A percentile compares a stretch with the other conserved stretches of the same genome.
These are phyloP conservation scores for Vaccinium myrtillus DNA, from an alignment of 148 eudicot genomes.

Conservation along the genomic window DNA sequence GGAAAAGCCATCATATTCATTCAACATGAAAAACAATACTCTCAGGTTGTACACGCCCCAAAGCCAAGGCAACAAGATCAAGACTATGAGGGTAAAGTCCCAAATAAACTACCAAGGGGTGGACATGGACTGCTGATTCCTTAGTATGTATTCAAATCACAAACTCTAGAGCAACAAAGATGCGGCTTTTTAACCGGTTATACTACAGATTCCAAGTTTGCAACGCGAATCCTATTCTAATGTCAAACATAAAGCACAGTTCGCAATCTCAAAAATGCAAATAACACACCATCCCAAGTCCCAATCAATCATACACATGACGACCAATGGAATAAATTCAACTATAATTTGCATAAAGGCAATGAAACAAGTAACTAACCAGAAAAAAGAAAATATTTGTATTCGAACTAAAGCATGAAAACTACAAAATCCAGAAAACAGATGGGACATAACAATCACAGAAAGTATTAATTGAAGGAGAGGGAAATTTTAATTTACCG, in stretches of 20 bases:
- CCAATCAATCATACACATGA: neutral
- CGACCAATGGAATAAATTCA: neutral
- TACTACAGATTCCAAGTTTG: neutral
- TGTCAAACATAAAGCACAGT: neutral
- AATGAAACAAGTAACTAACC: neutral
- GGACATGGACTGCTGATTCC: conserved; percentile 1
- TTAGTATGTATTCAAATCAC: neutral
- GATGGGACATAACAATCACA: neutral
- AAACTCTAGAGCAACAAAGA: neutral
- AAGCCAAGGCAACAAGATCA: neutral
- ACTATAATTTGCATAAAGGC: neutral
- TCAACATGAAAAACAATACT: neutral
- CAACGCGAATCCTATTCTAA: neutral
- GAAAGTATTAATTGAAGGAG: neutral
- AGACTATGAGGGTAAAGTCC: neutral
- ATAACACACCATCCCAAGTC: neutral
- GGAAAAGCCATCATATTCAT: neutral
- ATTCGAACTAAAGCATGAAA: too few species aligned
- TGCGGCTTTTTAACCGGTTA: neutral
- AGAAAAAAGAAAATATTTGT: neutral
- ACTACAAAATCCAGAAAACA: neutral
- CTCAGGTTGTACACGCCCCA: neutral
- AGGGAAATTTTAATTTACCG: conserved; percentile 39
- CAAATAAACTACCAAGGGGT: neutral
- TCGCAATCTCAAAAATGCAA: neutral